phyloP scores from a whole-genome alignment of 2,329 filamentous ascomycete genomes.

The Aspergillus flavus region DNA sequence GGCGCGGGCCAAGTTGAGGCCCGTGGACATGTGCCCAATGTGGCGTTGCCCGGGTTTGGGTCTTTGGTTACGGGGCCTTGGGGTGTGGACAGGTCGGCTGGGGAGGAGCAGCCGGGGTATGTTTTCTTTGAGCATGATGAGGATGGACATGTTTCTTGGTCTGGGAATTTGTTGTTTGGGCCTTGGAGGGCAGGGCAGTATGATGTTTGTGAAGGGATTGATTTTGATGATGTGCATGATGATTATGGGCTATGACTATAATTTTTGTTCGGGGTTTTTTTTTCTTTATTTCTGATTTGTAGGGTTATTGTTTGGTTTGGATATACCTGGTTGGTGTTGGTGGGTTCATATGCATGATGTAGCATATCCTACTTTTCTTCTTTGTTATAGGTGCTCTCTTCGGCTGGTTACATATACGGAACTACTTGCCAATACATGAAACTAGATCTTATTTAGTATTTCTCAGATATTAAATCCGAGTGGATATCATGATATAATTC shows the following conservation, averaged over 20 bases:
- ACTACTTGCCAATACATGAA: neutral
- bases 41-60: conserved; percentile 36
- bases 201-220: conserved; percentile 42
- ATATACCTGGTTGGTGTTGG: conserved; percentile 2
- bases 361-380: neutral
- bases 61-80: conserved; percentile 33
- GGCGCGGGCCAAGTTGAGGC: conserved; percentile 37
- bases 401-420: neutral
- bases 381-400: neutral
- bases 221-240: conserved; percentile 32
- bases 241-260: conserved; percentile 25
- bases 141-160: conserved; percentile 35
- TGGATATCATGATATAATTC: neutral
- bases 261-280: neutral
- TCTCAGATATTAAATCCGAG: neutral
- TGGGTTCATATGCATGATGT: neutral
- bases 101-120: conserved; percentile 35
- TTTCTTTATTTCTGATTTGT: neutral
- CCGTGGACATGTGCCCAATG: conserved; percentile 40
- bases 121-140: conserved; percentile 44
- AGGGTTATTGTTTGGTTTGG: neutral
- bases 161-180: conserved; percentile 38
- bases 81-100: conserved; percentile 14
- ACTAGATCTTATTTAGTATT: neutral
- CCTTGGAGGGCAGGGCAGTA: conserved; percentile 40